phyloP scores from a whole-genome alignment of 2,329 filamentous ascomycete genomes.

The Aspergillus sp. region DNA sequence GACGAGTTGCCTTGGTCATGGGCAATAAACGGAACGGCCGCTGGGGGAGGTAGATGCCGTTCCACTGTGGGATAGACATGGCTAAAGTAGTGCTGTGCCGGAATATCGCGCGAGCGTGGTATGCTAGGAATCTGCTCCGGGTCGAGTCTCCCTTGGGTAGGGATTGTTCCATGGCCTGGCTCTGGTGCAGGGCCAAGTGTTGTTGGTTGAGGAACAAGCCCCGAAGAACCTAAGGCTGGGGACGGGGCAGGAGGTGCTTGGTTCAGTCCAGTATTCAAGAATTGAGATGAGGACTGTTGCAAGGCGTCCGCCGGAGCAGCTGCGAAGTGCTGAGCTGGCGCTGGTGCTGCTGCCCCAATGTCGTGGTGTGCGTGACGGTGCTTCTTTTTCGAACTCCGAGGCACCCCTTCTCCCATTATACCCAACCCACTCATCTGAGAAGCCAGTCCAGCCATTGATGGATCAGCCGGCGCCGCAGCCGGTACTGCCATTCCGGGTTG shows the following conservation, averaged over 20 bases:
- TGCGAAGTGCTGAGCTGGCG: slow-evolving; percentile 62
- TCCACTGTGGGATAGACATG: slow-evolving; percentile 96
- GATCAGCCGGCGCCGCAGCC: slow-evolving; percentile 20
- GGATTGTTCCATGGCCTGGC: slow-evolving; percentile 57
- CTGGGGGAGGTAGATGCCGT: slow-evolving; percentile 85
- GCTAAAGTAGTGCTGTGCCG: slow-evolving; percentile 79
- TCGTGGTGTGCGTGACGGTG: slow-evolving; percentile 90
- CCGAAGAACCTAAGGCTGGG: slow-evolving; percentile 25
- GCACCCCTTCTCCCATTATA: slow-evolving; percentile 53
- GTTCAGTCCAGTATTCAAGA: slow-evolving; percentile 57
- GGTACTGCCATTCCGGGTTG: slow-evolving; percentile 23
- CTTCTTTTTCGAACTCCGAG: slow-evolving; percentile 73
- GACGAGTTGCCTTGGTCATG: slow-evolving; percentile 96
- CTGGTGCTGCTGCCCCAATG: slow-evolving; percentile 60
- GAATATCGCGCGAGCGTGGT: slow-evolving; percentile 76
- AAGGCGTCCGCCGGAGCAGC: slow-evolving; percentile 43
- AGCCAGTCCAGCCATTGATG: slow-evolving; percentile 42
- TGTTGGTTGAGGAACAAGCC: slow-evolving; percentile 29
- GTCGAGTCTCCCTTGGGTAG: slow-evolving; percentile 74
- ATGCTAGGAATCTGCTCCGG: slow-evolving; percentile 92
- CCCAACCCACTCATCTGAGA: slow-evolving; percentile 78
- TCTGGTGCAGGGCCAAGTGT: slow-evolving; percentile 48
- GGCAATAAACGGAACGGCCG: slow-evolving; percentile 85
- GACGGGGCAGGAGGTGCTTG: slow-evolving; percentile 34
- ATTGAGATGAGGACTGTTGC: slow-evolving; percentile 58